Evolutionary conservation across 1,284 basidiomycete genomes (phyloP), one percentile per base, ranked within the genome.

Genomic region (Megacollybia platyphylla): DNA sequence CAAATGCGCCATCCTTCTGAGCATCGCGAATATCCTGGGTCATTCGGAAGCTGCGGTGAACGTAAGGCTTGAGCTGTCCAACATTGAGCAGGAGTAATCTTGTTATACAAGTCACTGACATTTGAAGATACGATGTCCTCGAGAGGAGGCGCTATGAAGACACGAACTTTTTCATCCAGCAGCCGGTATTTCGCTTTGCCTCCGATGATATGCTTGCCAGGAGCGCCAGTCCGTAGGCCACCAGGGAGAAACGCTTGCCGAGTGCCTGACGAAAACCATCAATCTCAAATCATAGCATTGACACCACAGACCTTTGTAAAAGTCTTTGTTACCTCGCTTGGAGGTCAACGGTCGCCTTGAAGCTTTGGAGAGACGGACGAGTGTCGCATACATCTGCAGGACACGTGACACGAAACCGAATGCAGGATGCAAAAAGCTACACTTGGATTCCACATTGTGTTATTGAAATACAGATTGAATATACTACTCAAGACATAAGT

Each of bases 241-340:
- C 84, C 83, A 8, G 87, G 87, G 13, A 89, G 74, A 48, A 67
- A 73, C 0, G 87, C 79, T 58, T 90, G 87, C 36, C 88, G 67
- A 13, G 83, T 91, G 37, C 88, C 87, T 90, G 50, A 27, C 32
- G 11, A 40, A 24, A 42, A 18, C 7, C 10, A 3, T 13, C 24
- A n/a, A 17, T 17, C 9, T 41, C 48, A 36, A 42, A 39, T 24
- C 5, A 36, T 17, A 3, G 15, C 11, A n/a, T 4, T 18, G 10
- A 15, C n/a, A 26, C 41, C 41, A 27, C 62, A 29, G 7, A 83
- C 90, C 91, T 62, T 94, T 96, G 71, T 93, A 94, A 57, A 72
- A 94, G 59, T 94, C 88, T 55, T 93, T 94, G 67, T 92, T 93
- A 13, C 76, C 91, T 41, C 79, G 65, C 60, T 94, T 94, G 0